These are phyloP conservation scores for Albugo candida DNA, from an alignment of 352 stramenopile genomes.

Conservation along the genomic window DNA sequence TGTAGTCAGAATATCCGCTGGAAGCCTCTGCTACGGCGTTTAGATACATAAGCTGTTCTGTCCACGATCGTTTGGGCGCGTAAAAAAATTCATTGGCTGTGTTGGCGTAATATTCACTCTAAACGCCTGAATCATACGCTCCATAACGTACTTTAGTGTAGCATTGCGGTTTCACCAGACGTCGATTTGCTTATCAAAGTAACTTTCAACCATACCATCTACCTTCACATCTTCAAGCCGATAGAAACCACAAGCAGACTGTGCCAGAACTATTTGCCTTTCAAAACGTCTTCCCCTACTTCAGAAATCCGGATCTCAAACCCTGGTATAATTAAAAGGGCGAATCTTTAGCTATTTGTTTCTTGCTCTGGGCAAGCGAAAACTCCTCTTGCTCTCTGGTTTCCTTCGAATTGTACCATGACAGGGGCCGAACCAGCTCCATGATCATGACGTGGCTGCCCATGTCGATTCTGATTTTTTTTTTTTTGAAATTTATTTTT, in stretches of 20 bases:
- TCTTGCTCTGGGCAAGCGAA: too few relatives aligned
- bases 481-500: too few relatives aligned
- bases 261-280: neutral
- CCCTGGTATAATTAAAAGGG: slow-evolving; percentile 7
- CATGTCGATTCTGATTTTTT: too few relatives aligned
- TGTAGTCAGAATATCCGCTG: too few relatives aligned
- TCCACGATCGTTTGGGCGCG: neutral
- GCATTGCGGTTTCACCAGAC: neutral
- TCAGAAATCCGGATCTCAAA: neutral
- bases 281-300: neutral
- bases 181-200: slow-evolving; percentile 6
- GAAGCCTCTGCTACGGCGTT: too few relatives aligned
- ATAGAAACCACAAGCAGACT: neutral
- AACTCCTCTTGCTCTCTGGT: too few relatives aligned
- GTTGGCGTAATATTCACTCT: neutral
- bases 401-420: too few relatives aligned
- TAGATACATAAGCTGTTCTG: neutral
- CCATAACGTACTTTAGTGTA: neutral
- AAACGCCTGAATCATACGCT: neutral
- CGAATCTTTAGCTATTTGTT: neutral
- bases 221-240: neutral
- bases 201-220: neutral
- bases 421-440: too few relatives aligned
- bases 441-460: too few relatives aligned
- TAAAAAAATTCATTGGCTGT: neutral